Evolutionary conservation across 2,329 filamentous ascomycete species (phyloP), one percentile per base, ranked within the genome.

Genomic region (Peltaster fructicola): DNA sequence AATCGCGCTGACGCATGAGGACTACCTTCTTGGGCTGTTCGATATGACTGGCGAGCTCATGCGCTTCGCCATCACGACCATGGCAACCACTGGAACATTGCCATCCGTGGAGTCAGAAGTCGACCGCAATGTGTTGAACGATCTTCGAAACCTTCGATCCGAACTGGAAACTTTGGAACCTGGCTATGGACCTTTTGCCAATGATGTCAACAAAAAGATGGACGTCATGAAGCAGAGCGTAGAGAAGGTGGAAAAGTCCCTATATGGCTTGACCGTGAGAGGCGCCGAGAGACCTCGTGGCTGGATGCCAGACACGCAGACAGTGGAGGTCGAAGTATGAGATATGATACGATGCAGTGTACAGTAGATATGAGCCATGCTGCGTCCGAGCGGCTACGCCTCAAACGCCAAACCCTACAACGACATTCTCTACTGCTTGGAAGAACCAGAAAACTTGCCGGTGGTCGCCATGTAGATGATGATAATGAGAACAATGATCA

Each of bases 41-140:
- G 88, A 98, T 50, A 66, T 95, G 38, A 84, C 84, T 1, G 88
- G 88, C 18, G 88, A 98, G 56, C 63, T 95, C 59, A 98, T 98
- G 88, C 68, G 84, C 15, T 95, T 93, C 52, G 82, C 81, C 0
- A 88, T 92, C 24, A 84, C 84, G 5, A 71, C 73, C 14, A 77
- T 91, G 48, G 82, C 82, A 1, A 76, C 82, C 4, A 73, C 60
- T 6, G 76, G 75, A 8, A 54, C 54, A 20, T 47, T 65, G 12
- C 56, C 58, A n/a, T 49, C 61, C 33, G n/a, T n/a, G 27, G 24
- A 23, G 37, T 18, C 31, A 16, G 17, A 29, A 8, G 30, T 32
- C 5, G 38, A 41, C 17, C 71, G 71, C 5, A 63, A 56, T n/a
- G 76, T 95, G 20, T 57, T 95, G 24, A 61, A 66, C 6, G 88